Percentiles rank a stretch among this genome's conserved stretches.
Evolutionary conservation across 1,139 yeast genomes (phyloP).

Genomic region (Candida sp.): DNA sequence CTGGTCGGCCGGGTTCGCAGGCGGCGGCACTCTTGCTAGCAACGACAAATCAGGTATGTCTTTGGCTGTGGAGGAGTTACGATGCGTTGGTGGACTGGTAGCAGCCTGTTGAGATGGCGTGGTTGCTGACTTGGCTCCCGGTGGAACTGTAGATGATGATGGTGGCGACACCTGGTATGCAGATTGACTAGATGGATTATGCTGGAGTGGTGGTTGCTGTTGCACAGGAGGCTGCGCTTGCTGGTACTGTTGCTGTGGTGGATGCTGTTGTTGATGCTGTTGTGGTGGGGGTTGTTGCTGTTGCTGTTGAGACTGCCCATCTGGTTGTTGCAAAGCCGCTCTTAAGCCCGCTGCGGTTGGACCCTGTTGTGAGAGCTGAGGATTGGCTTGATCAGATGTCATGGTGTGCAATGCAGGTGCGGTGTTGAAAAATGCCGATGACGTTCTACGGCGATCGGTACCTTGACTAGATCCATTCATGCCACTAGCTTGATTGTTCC

Average conservation of each 20-base stretch:
- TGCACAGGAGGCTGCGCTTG: conserved; percentile 14
- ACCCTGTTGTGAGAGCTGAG: conserved; percentile 12
- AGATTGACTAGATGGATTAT: conserved; percentile 6
- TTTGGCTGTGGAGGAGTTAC: conserved; percentile 22
- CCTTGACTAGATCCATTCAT: conserved; percentile 6
- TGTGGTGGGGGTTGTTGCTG: conserved; percentile 17
- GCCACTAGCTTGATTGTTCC: conserved; percentile 17
- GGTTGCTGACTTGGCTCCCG: conserved; percentile 8
- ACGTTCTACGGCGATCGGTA: conserved; percentile 27
- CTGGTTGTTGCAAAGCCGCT: conserved; percentile 14
- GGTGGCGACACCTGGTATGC: conserved; percentile 9
- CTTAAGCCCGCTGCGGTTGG: conserved; percentile 15
- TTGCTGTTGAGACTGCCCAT: conserved; percentile 21
- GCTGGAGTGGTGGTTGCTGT: neutral
- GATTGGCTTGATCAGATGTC: conserved; percentile 9
- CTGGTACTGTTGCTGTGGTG: conserved; percentile 6
- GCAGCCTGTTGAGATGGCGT: conserved; percentile 17
- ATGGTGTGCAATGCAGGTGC: conserved; percentile 18
- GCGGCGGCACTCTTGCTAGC: conserved; percentile 86
- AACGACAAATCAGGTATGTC: conserved; percentile 74
- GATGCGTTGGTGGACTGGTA: conserved; percentile 13
- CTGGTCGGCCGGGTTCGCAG: conserved; percentile 99
- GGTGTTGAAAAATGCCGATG: conserved; percentile 38
- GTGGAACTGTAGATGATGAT: conserved; percentile 1
- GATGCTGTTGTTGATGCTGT: conserved; percentile 10